Conservation (phyloP, 2,329 filamentous ascomycete species). For the Fusarium longipes region DNA sequence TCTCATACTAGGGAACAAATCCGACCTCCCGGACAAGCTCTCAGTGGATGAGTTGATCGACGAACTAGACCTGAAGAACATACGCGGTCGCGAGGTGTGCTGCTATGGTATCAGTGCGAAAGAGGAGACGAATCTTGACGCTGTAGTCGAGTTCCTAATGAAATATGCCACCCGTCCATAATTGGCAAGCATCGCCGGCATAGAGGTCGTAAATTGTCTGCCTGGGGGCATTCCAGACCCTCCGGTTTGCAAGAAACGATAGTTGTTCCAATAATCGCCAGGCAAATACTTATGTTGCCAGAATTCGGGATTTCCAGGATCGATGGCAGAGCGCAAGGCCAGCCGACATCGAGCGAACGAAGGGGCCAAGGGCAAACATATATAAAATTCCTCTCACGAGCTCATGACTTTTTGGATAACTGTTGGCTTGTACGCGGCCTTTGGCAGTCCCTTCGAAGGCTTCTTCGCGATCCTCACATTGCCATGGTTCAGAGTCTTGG, state of each 20-base stretch:
- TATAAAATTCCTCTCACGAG: conserved; percentile 53
- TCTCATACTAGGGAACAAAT: conserved; percentile 96
- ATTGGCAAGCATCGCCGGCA: conserved; percentile 20
- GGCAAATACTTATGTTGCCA: conserved; percentile 10
- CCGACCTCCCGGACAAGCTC: conserved; percentile 89
- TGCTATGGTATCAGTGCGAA: conserved; percentile 99
- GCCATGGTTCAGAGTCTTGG: conserved; percentile 13
- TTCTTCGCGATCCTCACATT: conserved; percentile 39
- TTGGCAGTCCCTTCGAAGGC: conserved; percentile 40
- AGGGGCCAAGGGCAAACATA: conserved; percentile 43
- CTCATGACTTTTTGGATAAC: conserved; percentile 47
- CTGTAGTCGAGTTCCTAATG: conserved; percentile 95
- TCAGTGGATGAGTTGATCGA: conserved; percentile 97
- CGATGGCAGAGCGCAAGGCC: conserved; percentile 27
- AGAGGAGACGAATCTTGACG: conserved; percentile 98
- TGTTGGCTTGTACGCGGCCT: conserved; percentile 37
- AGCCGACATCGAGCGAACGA: conserved; percentile 32
- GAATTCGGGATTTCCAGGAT: neutral
- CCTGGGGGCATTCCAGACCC: conserved; percentile 13
- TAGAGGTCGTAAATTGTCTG: conserved; percentile 22
- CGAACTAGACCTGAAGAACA: conserved; percentile 86
- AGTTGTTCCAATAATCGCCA: neutral
- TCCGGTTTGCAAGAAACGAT: conserved; percentile 8
- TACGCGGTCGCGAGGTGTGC: conserved; percentile 92
- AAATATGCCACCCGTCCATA: conserved; percentile 80